These are phyloP conservation scores for Boletus fagicola DNA, from an alignment of 768 basidiomycete species.

Conservation along the genomic window DNA sequence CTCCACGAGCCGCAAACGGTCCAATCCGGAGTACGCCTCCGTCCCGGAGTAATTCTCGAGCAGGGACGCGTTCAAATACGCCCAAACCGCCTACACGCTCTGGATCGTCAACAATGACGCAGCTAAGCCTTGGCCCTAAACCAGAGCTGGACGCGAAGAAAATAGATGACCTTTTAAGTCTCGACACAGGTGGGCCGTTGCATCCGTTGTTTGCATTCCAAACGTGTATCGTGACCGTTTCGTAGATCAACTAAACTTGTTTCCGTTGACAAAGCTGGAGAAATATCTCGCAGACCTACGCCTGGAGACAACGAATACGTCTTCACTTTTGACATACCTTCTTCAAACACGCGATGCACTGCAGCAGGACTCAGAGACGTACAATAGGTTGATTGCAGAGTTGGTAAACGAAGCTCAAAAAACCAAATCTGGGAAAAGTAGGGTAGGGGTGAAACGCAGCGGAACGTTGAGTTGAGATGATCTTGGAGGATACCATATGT, in stretches of 20 bases:
- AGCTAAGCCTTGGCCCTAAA: constrained; percentile 66
- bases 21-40: constrained; percentile 28
- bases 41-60: constrained; percentile 47
- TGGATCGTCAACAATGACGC: constrained; percentile 31
- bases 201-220: background rate
- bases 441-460: constrained; percentile 46
- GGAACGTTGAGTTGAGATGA: constrained; percentile 40
- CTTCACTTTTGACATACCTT: constrained; percentile 73
- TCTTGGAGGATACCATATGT: background rate
- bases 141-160: constrained; percentile 69
- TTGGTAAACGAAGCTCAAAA: constrained; percentile 91
- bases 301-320: constrained; percentile 70
- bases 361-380: constrained; percentile 86
- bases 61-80: constrained; percentile 46
- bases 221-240: constrained; percentile 5
- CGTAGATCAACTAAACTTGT: constrained; percentile 67
- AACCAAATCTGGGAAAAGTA: constrained; percentile 63
- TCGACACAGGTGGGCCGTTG: constrained; percentile 59
- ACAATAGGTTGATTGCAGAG: constrained; percentile 88
- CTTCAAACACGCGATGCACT: constrained; percentile 78
- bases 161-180: constrained; percentile 62
- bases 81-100: constrained; percentile 42
- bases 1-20: constrained; percentile 58
- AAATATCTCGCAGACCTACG: constrained; percentile 65
- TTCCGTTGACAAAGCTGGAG: constrained; percentile 68